Evolutionary conservation across 139 green algal genomes (phyloP), one percentile per base, ranked within the genome.

Genomic region (Diplosphaera chodatii): DNA sequence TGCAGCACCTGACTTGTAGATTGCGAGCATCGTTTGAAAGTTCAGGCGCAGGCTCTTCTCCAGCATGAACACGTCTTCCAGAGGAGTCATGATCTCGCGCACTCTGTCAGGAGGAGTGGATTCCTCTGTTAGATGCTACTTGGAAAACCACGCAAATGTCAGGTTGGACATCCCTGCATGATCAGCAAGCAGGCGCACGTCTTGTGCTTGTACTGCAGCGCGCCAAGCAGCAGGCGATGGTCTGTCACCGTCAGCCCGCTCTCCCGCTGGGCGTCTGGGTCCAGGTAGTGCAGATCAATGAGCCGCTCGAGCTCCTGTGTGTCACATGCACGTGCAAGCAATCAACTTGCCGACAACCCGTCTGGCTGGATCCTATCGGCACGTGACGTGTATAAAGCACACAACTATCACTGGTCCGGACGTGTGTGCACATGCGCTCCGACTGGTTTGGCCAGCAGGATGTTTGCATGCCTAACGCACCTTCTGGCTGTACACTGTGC

Each of bases 41-140:
- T 80, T 76, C 23, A 92, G 78, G 20, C 70, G 63, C 10, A 63
- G 64, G 15, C 65, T 63, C 22, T 41, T 32, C 27, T 88, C 77
- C 25, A 92, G 64, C 84, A 88, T 88, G 75, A 84, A 89, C n/a
- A 79, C 67, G 33, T 81, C 72, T 22, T 78, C 71, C 23, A 89
- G 62, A 2, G 59, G 33, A 1, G 83, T 89, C 76, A 85, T 84
- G 31, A 84, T 77, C 34, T 89, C 82, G 5, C 63, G 33, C 13
- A 89, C 86, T 18, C 37, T 63, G 67, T n/a, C n/a, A n/a, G n/a
- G n/a, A n/a, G n/a, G n/a, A n/a, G n/a, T n/a, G n/a, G n/a, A n/a
- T n/a, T n/a, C n/a, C n/a, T 84, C 37, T 48, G 10, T 48, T 48
- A 48, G 37, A n/a, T n/a, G n/a, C n/a, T n/a, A n/a, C n/a, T n/a